Percentiles rank a stretch among this genome's conserved stretches.
Evolutionary conservation across 2,329 filamentous ascomycete species (phyloP).

Genomic region (Trichoderma hamatum): DNA sequence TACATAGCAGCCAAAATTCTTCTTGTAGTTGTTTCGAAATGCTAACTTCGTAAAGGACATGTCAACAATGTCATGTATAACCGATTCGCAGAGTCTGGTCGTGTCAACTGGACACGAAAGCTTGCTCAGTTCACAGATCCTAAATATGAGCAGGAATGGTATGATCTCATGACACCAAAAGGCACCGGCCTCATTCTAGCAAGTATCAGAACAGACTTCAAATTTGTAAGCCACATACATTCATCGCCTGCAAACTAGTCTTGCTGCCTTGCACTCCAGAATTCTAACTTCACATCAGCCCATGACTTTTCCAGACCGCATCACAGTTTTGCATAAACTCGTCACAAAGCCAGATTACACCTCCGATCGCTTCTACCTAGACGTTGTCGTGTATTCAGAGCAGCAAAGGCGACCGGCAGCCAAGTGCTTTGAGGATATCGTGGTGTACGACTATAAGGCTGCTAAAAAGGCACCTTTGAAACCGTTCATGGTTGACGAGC

Average conservation of each 20-base stretch:
- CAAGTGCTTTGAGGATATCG: constrained; percentile 63
- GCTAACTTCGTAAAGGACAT: constrained; percentile 50
- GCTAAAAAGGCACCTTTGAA: constrained; percentile 45
- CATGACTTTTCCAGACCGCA: constrained; percentile 78
- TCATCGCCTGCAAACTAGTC: neutral
- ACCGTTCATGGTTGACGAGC: constrained; percentile 45
- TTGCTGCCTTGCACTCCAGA: neutral
- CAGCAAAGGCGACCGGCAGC: constrained; percentile 72
- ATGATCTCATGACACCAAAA: constrained; percentile 66
- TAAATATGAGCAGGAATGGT: constrained; percentile 65
- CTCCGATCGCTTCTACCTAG: constrained; percentile 57
- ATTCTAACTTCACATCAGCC: constrained; percentile 54
- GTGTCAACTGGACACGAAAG: constrained; percentile 77
- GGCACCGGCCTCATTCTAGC: constrained; percentile 75
- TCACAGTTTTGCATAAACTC: constrained; percentile 84
- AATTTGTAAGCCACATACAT: constrained; percentile 66
- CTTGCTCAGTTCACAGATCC: constrained; percentile 65
- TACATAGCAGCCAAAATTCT: neutral
- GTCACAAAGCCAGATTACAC: constrained; percentile 49
- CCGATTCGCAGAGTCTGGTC: constrained; percentile 78
- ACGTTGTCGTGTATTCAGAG: constrained; percentile 74
- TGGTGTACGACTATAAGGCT: constrained; percentile 39
- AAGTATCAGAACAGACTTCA: constrained; percentile 81
- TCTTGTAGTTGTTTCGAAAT: neutral
- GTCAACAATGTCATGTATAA: constrained; percentile 88